Conservation (phyloP, 164 flowering plant species). For the Sextonia rubra region DNA sequence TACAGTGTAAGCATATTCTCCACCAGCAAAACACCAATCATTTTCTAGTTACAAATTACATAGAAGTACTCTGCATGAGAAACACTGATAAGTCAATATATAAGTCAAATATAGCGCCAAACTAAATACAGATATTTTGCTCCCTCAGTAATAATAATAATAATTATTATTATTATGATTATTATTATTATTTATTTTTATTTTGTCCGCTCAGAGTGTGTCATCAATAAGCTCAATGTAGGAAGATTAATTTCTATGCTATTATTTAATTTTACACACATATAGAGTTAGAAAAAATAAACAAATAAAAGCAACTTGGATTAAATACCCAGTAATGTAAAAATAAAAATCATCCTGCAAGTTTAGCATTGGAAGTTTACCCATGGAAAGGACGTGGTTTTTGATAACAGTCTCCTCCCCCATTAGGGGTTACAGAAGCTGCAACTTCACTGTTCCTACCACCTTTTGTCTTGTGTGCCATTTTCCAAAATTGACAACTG, state of each 20-base stretch:
- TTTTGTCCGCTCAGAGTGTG: neutral
- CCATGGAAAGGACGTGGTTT: slow-evolving; percentile 55
- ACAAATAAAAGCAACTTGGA: neutral
- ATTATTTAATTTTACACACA: neutral
- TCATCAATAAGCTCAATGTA: neutral
- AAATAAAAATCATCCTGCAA: neutral
- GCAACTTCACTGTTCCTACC: slow-evolving; percentile 17
- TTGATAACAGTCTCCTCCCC: slow-evolving; percentile 30
- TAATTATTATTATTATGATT: neutral
- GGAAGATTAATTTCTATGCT: neutral
- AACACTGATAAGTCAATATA: neutral
- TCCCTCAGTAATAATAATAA: neutral
- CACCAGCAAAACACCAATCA: neutral
- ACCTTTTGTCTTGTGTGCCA: slow-evolving; percentile 41
- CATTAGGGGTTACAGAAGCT: slow-evolving; percentile 21
- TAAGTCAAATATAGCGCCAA: neutral
- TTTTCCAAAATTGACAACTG: slow-evolving; percentile 29
- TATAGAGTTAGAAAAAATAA: neutral
- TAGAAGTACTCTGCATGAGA: neutral
- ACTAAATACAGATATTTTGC: neutral
- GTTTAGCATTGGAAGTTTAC: slow-evolving; percentile 28
- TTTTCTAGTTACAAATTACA: neutral
- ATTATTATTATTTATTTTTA: neutral
- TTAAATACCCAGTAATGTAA: neutral
- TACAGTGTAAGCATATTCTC: neutral